phyloP scores from a whole-genome alignment of 129 eudicot species.

The Centrapalus pauciflorus region DNA sequence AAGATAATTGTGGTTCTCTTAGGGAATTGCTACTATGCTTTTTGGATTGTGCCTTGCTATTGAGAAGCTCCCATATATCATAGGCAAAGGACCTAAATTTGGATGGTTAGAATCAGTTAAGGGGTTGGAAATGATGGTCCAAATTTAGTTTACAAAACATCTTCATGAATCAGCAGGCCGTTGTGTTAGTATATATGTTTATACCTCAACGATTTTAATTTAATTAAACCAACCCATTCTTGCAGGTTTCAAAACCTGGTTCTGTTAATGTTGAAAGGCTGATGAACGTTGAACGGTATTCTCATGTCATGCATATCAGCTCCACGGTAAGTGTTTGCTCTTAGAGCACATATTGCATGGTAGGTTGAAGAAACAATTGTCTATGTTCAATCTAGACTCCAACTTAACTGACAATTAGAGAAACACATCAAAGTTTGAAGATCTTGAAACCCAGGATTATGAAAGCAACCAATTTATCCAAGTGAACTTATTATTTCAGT shows the following conservation, averaged over 20 bases:
- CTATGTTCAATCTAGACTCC: not conserved
- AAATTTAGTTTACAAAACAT: not conserved
- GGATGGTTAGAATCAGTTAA: not conserved
- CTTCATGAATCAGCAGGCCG: not conserved
- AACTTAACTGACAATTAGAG: not conserved
- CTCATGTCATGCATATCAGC: conserved; percentile 99
- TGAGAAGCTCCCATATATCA: not conserved
- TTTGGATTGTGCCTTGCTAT: not conserved
- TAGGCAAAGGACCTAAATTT: not conserved
- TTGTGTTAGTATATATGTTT: not conserved
- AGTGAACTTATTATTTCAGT: not conserved
- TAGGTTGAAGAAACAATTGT: not conserved
- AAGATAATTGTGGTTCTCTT: not conserved
- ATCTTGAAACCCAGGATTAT: not conserved
- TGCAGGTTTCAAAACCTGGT: conserved; percentile 91
- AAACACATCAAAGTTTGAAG: not conserved
- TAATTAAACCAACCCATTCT: conserved; percentile 13
- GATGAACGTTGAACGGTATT: conserved; percentile 91
- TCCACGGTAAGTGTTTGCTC: conserved; percentile 66
- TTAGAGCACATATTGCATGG: not conserved
- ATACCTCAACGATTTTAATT: not conserved
- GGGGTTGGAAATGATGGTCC: not conserved
- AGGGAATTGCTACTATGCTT: not conserved
- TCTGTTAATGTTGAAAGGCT: conserved; percentile 92
- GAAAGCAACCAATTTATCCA: not conserved